These are phyloP conservation scores for Komagataea norvegica DNA, from an alignment of 1,139 yeast genomes.

Conservation along the genomic window DNA sequence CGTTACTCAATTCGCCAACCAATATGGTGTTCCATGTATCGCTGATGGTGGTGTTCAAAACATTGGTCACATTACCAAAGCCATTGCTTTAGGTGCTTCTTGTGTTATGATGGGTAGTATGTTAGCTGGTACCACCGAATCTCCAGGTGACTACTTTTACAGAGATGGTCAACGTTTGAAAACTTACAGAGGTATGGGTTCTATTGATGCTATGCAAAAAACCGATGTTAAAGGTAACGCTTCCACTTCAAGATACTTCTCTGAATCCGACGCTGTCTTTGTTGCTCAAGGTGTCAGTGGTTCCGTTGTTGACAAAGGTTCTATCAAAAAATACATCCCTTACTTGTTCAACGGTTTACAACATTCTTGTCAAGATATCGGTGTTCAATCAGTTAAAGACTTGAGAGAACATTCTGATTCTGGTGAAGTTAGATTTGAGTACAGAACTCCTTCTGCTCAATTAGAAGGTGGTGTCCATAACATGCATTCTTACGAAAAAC, in stretches of 20 bases:
- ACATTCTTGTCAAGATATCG: constrained; percentile 98
- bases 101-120: constrained; percentile 99
- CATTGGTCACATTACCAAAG: constrained; percentile 97
- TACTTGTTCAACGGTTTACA: constrained; percentile 93
- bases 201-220: constrained; percentile 98
- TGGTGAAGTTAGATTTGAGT: constrained; percentile 87
- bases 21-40: constrained; percentile 92
- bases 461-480: constrained; percentile 98
- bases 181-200: constrained; percentile 99
- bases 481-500: constrained; percentile 94
- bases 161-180: constrained; percentile 97
- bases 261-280: constrained; percentile 89
- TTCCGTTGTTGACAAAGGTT: constrained; percentile 94
- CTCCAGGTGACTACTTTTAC: constrained; percentile 98
- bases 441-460: constrained; percentile 98
- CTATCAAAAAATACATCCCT: constrained; percentile 88
- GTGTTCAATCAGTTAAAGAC: constrained; percentile 61
- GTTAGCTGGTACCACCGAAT: constrained; percentile 96
- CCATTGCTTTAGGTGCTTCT: constrained; percentile 94
- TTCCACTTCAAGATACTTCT: constrained; percentile 95
- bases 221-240: constrained; percentile 87
- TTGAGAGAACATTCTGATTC: constrained; percentile 60
- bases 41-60: constrained; percentile 99
- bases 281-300: constrained; percentile 99
- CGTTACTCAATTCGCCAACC: constrained; percentile 81